phyloP scores from a whole-genome alignment of 2,329 filamentous ascomycete genomes.

The Diaporthe velutina region DNA sequence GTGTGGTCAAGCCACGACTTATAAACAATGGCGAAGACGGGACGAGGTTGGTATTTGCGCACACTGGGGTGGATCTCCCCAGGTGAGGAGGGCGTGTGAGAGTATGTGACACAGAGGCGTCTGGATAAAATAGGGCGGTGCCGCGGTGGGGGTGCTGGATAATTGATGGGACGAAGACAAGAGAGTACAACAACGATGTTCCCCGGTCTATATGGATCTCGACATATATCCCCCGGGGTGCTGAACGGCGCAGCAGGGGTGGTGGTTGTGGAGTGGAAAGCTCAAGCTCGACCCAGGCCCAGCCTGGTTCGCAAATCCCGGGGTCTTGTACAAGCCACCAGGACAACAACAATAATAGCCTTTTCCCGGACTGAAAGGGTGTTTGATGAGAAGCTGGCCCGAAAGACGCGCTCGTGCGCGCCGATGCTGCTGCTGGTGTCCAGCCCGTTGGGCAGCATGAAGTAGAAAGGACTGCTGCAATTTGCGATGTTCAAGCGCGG shows the following conservation, averaged over 20 bases:
- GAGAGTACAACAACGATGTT: slow-evolving; percentile 17
- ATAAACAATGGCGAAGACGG: slow-evolving; percentile 33
- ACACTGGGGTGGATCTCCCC: slow-evolving; percentile 18
- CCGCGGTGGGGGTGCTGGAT: slow-evolving; percentile 18
- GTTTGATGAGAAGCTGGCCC: slow-evolving; percentile 1
- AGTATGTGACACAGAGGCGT: slow-evolving; percentile 32
- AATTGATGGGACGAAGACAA: slow-evolving; percentile 34
- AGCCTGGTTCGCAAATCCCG: slow-evolving; percentile 17
- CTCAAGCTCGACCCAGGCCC: slow-evolving; percentile 22
- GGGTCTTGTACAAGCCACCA: not conserved
- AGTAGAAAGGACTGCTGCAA: not conserved
- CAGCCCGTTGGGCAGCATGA: slow-evolving; percentile 13
- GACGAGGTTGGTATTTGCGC: slow-evolving; percentile 16
- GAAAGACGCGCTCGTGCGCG: slow-evolving; percentile 1
- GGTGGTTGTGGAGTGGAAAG: not conserved
- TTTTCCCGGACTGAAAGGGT: not conserved
- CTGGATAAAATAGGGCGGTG: slow-evolving; percentile 34
- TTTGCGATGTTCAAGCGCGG: not conserved
- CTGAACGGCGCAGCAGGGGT: slow-evolving; percentile 5
- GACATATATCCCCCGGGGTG: slow-evolving; percentile 14
- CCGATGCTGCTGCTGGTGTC: not conserved
- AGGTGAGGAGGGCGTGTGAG: slow-evolving; percentile 10
- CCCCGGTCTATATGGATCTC: slow-evolving; percentile 27
- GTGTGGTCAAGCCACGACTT: slow-evolving; percentile 21
- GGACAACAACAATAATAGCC: not conserved